Evolutionary conservation across 108 stramenopile species (phyloP), one percentile per base, ranked within the genome.

Genomic region (Fistulifera solaris): DNA sequence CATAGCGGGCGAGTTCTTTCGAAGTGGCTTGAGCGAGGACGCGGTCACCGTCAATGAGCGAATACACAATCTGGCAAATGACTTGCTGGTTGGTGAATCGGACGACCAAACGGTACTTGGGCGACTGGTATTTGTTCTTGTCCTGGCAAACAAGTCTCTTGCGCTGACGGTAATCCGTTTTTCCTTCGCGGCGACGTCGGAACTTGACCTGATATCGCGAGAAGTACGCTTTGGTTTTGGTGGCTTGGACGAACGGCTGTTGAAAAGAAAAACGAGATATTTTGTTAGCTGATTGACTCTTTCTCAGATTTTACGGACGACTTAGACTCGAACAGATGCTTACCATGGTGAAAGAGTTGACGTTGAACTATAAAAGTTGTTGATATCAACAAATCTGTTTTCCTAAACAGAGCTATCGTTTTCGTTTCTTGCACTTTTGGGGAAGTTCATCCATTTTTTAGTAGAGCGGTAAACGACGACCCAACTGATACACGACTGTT

Each of bases 111-210:
- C 98, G 85, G 81, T 99, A 97, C 81, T 99, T 99, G 62, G 93
- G 95, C 22, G 89, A 72, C 64, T 95, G 89, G 94, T 98, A 99
- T 85, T 99, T 99, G 94, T 97, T 97, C 95, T 98, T 98, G 63
- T 92, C 95, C 64, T 99, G 93, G 61, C 81, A 77, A 61, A 93
- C 89, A 12, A 99, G 76, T 54, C 94, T 80, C 79, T 95, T 94
- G 57, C 99, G 96, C 61, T 95, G 94, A 66, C 95, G 93, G 94
- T 99, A 99, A 79, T 99, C 98, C 48, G 99, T 99, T 77, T 89
- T 90, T 57, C 97, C 99, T 77, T 97, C 98, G 48, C 99, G 95
- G 59, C 99, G 93, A 66, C 99, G 96, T 61, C 95, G 94, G 73
- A 84, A 96, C 82, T 98, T 98, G 67, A 96, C 95, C 77, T 99